Conservation (phyloP, 768 basidiomycete genomes). For the Amanita exitialis region DNA sequence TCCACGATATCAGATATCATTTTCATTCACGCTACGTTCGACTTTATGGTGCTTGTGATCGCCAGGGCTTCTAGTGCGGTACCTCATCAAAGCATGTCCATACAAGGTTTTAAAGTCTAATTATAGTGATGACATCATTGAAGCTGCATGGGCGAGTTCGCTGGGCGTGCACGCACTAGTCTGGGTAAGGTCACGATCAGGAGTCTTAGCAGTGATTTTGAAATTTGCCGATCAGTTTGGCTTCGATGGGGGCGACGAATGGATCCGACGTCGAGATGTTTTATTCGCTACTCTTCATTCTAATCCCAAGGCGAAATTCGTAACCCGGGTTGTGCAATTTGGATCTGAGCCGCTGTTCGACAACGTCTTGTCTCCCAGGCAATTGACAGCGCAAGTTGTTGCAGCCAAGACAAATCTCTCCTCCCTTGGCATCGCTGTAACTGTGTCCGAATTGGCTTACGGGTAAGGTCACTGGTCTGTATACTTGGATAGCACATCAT, state of each 20-base stretch:
- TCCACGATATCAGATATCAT: conserved; percentile 36
- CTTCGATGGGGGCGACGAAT: conserved; percentile 26
- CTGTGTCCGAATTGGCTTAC: conserved; percentile 41
- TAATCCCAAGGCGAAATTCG: conserved; percentile 41
- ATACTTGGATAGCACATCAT: not conserved
- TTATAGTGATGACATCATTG: conserved; percentile 34
- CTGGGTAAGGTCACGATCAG: conserved; percentile 30
- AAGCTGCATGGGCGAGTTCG: conserved; percentile 41
- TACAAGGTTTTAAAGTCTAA: not conserved
- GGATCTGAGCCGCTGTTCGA: conserved; percentile 52
- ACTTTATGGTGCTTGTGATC: conserved; percentile 27
- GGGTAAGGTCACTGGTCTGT: conserved; percentile 20
- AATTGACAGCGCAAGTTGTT: conserved; percentile 35
- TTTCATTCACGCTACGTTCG: conserved; percentile 50
- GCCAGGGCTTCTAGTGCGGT: conserved; percentile 24
- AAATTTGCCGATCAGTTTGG: conserved; percentile 19
- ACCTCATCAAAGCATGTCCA: not conserved
- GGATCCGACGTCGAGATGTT: conserved; percentile 33
- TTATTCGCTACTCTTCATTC: conserved; percentile 33
- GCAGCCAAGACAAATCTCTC: conserved; percentile 32
- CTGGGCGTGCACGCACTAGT: conserved; percentile 53
- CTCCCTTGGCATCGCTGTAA: conserved; percentile 43
- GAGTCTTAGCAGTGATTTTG: not conserved
- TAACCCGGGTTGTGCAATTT: conserved; percentile 47
- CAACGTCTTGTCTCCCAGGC: conserved; percentile 28